Evolutionary conservation across 2,329 filamentous ascomycete species (phyloP), one percentile per base, ranked within the genome.

Genomic region (Aspergillus melleus): DNA sequence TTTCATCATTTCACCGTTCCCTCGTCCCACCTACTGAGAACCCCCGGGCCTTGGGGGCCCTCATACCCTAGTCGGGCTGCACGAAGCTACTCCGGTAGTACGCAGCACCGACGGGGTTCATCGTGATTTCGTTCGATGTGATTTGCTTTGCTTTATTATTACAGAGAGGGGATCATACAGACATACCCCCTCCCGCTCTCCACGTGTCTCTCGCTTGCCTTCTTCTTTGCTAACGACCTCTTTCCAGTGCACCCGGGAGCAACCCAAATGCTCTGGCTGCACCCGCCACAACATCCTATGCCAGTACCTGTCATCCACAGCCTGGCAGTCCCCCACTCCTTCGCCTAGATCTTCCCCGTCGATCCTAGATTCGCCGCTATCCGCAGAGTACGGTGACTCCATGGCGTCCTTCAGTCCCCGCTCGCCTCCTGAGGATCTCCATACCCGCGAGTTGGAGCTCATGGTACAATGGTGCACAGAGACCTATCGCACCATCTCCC

Each of bases 401-500:
- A 55, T 63, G 36, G 60, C 60, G 55, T 42, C 54, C 36, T 20
- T 59, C 24, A 24, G 49, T 44, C 10, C 55, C n/a, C 9, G 19
- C 8, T 26, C 46, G 36, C 55, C 49, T 11, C 14, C 59, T 11
- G 57, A 49, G 22, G 62, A 66, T 12, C 64, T 64, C 14, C 65
- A 70, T 50, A 60, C 71, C n/a, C 60, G 70, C 49, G 73, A 76
- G 30, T 65, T 72, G 12, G 73, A 74, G 58, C 64, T 75, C 49
- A 74, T 74, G 67, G 68, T 73, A 64, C 67, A 74, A 52, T 76
- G 72, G 73, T 74, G 69, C 53, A 74, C 68, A 3, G 66, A 63
- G 20, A 75, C 73, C 12, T 72, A 74, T 59, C 69, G 68, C 32
- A 69, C 72, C 3, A 66, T 76, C 61, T 63, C 72, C 6, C 65